A percentile compares a stretch with the other conserved stretches of the same genome.
These are phyloP conservation scores for Xylaria longipes DNA, from an alignment of 495 filamentous ascomycete genomes.

Conservation along the genomic window DNA sequence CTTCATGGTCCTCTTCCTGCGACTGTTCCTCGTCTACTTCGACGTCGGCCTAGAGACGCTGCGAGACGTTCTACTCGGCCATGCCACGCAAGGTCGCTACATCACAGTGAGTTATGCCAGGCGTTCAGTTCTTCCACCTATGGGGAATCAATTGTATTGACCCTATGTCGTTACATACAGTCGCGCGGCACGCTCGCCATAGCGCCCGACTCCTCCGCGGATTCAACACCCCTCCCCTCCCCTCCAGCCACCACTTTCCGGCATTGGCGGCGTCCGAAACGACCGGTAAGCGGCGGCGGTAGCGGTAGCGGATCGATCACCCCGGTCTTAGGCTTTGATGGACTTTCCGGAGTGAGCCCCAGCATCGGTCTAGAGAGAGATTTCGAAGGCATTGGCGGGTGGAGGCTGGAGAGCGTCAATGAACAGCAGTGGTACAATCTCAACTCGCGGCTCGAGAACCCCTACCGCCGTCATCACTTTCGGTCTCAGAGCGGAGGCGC, in stretches of 20 bases:
- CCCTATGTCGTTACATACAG: conserved; percentile 2
- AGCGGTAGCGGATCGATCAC: conserved; percentile 48
- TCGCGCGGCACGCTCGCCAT: background rate
- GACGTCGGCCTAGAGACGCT: conserved; percentile 63
- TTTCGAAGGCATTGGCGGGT: conserved; percentile 87
- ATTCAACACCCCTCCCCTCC: conserved; percentile 15
- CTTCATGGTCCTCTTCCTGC: conserved; percentile 67
- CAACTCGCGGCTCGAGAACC: conserved; percentile 75
- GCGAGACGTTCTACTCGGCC: conserved; percentile 36
- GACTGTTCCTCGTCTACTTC: conserved; percentile 70
- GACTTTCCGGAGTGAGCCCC: conserved; percentile 44
- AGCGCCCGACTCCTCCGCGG: conserved; percentile 5
- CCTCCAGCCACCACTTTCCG: conserved; percentile 25
- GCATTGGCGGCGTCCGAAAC: conserved; percentile 44
- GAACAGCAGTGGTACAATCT: conserved; percentile 74
- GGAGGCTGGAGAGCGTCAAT: conserved; percentile 63
- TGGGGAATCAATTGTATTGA: background rate
- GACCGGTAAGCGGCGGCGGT: conserved; percentile 41
- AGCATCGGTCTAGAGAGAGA: conserved; percentile 64
- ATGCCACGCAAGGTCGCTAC: conserved; percentile 32
- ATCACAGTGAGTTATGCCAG: conserved; percentile 17
- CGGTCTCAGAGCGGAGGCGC: conserved; percentile 46
- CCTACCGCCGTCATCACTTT: conserved; percentile 47
- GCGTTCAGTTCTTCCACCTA: too few relatives aligned
- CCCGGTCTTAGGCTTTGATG: conserved; percentile 38